Percentiles rank a stretch among this genome's conserved stretches.
phyloP scores from a whole-genome alignment of 2,329 filamentous ascomycete genomes.

The Fusarium lateritium region DNA sequence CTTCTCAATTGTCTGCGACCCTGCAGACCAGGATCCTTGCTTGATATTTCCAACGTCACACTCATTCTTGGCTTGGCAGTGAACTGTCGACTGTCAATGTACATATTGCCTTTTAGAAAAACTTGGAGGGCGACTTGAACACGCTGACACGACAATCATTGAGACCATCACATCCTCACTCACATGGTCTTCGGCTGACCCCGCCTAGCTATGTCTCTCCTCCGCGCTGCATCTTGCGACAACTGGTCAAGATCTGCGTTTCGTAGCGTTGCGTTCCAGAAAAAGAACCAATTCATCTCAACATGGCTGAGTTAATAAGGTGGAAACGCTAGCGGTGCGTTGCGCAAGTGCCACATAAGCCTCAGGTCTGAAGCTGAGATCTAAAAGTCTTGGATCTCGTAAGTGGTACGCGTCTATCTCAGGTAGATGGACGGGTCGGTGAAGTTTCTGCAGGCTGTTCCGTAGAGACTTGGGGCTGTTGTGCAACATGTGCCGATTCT shows the following conservation, averaged over 20 bases:
- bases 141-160: slow-evolving; percentile 8
- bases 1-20: slow-evolving; percentile 14
- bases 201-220: not conserved
- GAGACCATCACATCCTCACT: not conserved
- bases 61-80: slow-evolving; percentile 42
- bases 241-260: slow-evolving; percentile 31
- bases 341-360: slow-evolving; percentile 43
- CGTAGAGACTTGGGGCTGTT: not conserved
- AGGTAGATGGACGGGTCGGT: not conserved
- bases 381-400: slow-evolving; percentile 13
- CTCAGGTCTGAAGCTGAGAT: slow-evolving; percentile 18
- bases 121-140: not conserved
- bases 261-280: slow-evolving; percentile 9
- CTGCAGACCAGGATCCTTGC: slow-evolving; percentile 32
- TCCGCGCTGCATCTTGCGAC: slow-evolving; percentile 28
- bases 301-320: slow-evolving; percentile 38
- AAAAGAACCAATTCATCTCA: slow-evolving; percentile 13
- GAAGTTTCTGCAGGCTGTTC: not conserved
- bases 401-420: slow-evolving; percentile 22
- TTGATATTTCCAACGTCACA: slow-evolving; percentile 38
- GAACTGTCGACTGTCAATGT: slow-evolving; percentile 3
- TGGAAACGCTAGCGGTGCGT: slow-evolving; percentile 34
- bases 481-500: not conserved
- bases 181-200: slow-evolving; percentile 7
- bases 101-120: slow-evolving; percentile 7